Evolutionary conservation across 768 basidiomycete genomes (phyloP), one percentile per base, ranked within the genome.

Genomic region (Pisolithus marmoratus): DNA sequence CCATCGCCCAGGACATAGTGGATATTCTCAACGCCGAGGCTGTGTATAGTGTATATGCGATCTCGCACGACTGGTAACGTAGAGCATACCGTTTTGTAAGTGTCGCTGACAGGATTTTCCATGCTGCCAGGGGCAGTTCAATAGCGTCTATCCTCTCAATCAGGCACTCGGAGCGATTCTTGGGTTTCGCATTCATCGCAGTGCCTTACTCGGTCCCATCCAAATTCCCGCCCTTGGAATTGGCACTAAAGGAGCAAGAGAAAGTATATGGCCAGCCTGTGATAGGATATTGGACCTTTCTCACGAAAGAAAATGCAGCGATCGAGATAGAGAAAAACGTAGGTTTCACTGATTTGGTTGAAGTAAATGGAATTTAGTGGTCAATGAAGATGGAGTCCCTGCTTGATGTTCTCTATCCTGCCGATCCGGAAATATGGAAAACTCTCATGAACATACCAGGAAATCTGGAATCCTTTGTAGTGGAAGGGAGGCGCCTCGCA

Each of bases 211-310:
- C 54, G 12, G 62, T 68, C 0, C 69, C 70, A 2, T 43, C 48
- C 12, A 53, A 52, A 2, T 59, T 63, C 29, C 61, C 64, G 23
- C 62, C 72, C 19, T 44, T 69, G 27, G 51, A 64, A n/a, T 9
- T 54, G 12, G 49, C 63, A 20, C 58, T 70, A 31, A 62, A 65
- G 43, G 50, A 57, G 29, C 58, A 63, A 38, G 59, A 59, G 49
- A 48, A 65, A 45, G 38, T 37, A n/a, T 54, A 65, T 47, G 74
- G 73, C 15, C 67, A 65, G 26, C 74, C 75, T 15, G 47, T 72
- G 12, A 57, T 69, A 50, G 77, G 75, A 5, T 78, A 77, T 53
- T 77, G 74, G 74, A 57, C 57, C 46, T 74, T 70, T 49, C 59
- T 77, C 36, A 54, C 50, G 4, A 57, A 58, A 43, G 65, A 67